phyloP scores from a whole-genome alignment of 139 green algal species.

The Micractinium conductrix region DNA sequence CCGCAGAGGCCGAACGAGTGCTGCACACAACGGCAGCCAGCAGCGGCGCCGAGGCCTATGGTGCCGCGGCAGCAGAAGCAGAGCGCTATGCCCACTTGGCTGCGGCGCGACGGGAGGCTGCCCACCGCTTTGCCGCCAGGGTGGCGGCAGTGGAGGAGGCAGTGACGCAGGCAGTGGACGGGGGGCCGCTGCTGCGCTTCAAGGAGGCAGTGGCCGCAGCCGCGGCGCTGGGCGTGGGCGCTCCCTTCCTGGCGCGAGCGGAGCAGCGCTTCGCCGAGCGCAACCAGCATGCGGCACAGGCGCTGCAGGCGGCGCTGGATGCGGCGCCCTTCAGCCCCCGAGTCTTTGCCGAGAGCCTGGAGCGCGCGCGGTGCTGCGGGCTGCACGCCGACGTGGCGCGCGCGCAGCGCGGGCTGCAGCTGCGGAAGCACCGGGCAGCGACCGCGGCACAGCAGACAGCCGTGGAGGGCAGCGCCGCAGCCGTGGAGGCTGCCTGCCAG shows the following conservation, averaged over 20 bases:
- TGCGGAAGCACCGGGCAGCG: background rate
- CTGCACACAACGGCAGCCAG: background rate
- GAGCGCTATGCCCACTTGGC: background rate
- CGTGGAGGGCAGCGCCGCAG: background rate
- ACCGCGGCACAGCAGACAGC: background rate
- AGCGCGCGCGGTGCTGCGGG: background rate
- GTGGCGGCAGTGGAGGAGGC: background rate
- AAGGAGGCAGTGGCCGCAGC: slow-evolving; percentile 6
- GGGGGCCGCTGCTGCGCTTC: background rate
- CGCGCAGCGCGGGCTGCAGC: slow-evolving; percentile 19
- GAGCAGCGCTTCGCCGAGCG: background rate
- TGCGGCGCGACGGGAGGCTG: background rate
- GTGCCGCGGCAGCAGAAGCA: background rate
- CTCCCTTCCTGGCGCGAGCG: background rate
- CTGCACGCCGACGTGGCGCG: slow-evolving; percentile 17
- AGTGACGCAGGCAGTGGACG: background rate
- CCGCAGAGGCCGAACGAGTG: background rate
- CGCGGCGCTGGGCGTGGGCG: background rate
- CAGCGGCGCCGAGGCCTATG: background rate
- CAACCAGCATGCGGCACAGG: background rate
- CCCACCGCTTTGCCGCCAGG: background rate
- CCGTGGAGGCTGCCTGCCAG: background rate
- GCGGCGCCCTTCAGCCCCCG: background rate
- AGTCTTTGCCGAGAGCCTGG: background rate
- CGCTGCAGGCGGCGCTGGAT: background rate